Conservation (phyloP, 371 early-diverging fungal species). For the Mortierella polycephala region DNA sequence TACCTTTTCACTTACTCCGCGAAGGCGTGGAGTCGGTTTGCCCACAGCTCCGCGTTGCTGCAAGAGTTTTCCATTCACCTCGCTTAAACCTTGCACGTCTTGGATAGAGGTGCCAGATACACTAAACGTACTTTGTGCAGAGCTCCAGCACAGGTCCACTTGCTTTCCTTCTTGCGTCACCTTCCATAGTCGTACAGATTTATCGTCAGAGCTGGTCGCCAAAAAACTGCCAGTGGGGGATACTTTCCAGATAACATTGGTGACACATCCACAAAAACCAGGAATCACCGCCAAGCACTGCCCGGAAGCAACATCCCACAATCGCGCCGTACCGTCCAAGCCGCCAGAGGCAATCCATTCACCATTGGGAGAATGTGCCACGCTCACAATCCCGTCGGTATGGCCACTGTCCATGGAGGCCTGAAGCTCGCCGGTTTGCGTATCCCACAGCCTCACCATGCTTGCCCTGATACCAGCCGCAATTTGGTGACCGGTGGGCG, state of each 20-base stretch:
- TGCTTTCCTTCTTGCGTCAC: background rate
- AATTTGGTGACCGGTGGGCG: background rate
- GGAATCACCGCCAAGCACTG: background rate
- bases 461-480: background rate
- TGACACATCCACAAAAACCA: background rate
- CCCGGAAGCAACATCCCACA: background rate
- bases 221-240: background rate
- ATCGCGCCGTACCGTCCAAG: background rate
- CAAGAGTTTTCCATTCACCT: background rate
- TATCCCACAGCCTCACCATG: slow-evolving; percentile 5
- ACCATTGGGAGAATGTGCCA: background rate
- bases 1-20: too few relatives aligned
- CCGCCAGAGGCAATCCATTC: background rate
- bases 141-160: background rate
- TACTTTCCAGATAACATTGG: background rate
- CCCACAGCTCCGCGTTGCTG: slow-evolving; percentile 3
- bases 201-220: background rate
- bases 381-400: background rate
- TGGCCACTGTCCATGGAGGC: background rate
- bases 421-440: background rate
- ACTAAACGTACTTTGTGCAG: background rate
- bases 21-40: background rate
- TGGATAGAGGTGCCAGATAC: slow-evolving; percentile 2
- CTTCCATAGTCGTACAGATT: background rate
- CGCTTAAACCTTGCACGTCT: slow-evolving; percentile 9